These are phyloP conservation scores for Penicillium sp. DNA, from an alignment of 2,329 filamentous ascomycete species.

Conservation along the genomic window DNA sequence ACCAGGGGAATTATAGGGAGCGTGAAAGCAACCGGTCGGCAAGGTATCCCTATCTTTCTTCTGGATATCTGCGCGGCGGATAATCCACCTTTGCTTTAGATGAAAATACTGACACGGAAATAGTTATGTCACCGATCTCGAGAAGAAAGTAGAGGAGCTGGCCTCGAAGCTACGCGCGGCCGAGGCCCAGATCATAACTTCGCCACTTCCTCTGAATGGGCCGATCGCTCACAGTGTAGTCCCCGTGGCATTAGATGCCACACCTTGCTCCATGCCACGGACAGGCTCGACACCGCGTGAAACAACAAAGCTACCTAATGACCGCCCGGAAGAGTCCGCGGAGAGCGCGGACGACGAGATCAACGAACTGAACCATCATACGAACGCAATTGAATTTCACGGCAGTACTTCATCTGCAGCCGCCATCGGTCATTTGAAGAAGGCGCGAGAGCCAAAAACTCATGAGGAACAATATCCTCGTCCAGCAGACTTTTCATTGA, in stretches of 20 bases:
- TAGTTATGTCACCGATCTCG: conserved; percentile 40
- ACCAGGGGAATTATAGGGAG: conserved; percentile 35
- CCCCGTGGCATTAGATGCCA: conserved; percentile 17
- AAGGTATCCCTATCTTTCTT: conserved; percentile 17
- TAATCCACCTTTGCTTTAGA: neutral
- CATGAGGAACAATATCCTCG: conserved; percentile 13
- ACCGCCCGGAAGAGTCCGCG: conserved; percentile 22
- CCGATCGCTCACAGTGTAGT: conserved; percentile 2
- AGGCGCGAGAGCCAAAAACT: conserved; percentile 25
- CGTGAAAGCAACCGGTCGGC: conserved; percentile 31
- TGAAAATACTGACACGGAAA: neutral
- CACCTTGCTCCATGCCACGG: conserved; percentile 26
- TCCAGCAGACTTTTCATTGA: conserved; percentile 37
- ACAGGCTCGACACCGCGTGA: conserved; percentile 21
- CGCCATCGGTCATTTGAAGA: conserved; percentile 45
- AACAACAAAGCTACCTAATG: conserved; percentile 11
- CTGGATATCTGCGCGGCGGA: neutral
- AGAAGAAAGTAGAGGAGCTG: conserved; percentile 35
- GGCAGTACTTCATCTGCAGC: conserved; percentile 51
- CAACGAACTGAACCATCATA: conserved; percentile 48
- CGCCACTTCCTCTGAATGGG: conserved; percentile 9
- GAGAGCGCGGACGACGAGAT: conserved; percentile 40
- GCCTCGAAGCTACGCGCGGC: conserved; percentile 25
- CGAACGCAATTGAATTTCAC: conserved; percentile 50
- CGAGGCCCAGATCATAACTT: conserved; percentile 20